Evolutionary conservation across 2,329 filamentous ascomycete genomes (phyloP).

Genomic region (Trichophyton equinum): DNA sequence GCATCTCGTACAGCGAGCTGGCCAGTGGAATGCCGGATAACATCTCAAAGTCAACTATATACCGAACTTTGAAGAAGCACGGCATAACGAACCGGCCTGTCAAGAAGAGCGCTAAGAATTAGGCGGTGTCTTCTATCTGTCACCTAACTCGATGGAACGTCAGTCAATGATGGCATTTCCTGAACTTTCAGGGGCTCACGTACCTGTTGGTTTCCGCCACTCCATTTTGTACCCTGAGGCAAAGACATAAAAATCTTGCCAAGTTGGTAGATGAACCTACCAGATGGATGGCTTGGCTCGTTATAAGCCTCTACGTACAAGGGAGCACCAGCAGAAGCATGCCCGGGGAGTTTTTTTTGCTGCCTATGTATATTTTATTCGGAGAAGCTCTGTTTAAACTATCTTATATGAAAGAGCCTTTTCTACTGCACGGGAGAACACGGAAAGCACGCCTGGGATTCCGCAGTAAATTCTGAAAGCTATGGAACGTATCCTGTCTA

Average conservation of each 20-base stretch:
- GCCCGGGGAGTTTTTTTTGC: not conserved
- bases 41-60: not conserved
- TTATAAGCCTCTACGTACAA: no score
- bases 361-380: not conserved
- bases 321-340: no score
- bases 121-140: not conserved
- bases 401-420: not conserved
- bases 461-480: not conserved
- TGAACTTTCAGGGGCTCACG: no score
- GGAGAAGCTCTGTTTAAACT: not conserved
- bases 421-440: not conserved
- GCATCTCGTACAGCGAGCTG: not conserved
- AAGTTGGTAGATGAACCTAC: no score
- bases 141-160: not conserved
- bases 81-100: not conserved
- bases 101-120: not conserved
- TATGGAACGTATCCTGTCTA: not conserved
- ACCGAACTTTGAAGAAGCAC: not conserved
- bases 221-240: no score
- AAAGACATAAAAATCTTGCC: no score
- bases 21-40: not conserved
- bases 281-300: no score
- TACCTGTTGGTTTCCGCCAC: no score
- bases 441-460: not conserved
- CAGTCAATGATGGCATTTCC: not conserved